These are phyloP conservation scores for Fusarium globosum DNA, from an alignment of 2,329 filamentous ascomycete genomes.

Conservation along the genomic window DNA sequence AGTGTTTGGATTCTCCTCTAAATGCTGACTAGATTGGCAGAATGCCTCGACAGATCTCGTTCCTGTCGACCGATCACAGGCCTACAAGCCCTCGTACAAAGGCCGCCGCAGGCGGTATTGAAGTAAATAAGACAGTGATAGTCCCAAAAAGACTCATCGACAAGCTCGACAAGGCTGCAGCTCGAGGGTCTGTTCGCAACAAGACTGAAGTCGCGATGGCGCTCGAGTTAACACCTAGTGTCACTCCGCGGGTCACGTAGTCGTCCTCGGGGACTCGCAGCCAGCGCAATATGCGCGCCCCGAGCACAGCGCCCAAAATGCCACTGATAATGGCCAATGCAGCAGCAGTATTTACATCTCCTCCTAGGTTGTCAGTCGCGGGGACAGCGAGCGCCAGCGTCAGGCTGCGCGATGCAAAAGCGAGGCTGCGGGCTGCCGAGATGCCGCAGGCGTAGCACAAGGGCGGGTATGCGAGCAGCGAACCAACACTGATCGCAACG, in stretches of 20 bases:
- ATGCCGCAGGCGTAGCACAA: slow-evolving; percentile 67
- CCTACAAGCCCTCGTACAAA: slow-evolving; percentile 61
- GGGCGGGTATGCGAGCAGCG: slow-evolving; percentile 67
- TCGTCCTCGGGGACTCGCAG: slow-evolving; percentile 69
- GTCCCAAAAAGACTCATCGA: slow-evolving; percentile 72
- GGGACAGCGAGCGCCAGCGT: slow-evolving; percentile 70
- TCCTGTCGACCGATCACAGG: slow-evolving; percentile 44
- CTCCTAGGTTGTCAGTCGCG: slow-evolving; percentile 66
- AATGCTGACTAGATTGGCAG: not conserved
- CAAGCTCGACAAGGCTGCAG: slow-evolving; percentile 68
- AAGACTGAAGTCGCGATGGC: slow-evolving; percentile 69
- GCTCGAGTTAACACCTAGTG: slow-evolving; percentile 69
- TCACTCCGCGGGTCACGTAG: slow-evolving; percentile 71
- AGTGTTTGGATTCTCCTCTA: not conserved
- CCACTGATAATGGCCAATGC: slow-evolving; percentile 69
- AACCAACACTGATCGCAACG: slow-evolving; percentile 61
- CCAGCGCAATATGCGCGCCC: slow-evolving; percentile 58
- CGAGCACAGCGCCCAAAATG: slow-evolving; percentile 68
- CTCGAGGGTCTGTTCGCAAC: slow-evolving; percentile 66
- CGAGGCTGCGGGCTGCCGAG: slow-evolving; percentile 60
- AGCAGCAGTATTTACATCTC: slow-evolving; percentile 66
- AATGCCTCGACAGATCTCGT: not conserved
- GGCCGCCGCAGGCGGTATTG: slow-evolving; percentile 63
- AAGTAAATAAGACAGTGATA: slow-evolving; percentile 68
- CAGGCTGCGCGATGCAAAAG: slow-evolving; percentile 67